phyloP scores from a whole-genome alignment of 2,329 filamentous ascomycete genomes.

The Aspergillus alliaceus region DNA sequence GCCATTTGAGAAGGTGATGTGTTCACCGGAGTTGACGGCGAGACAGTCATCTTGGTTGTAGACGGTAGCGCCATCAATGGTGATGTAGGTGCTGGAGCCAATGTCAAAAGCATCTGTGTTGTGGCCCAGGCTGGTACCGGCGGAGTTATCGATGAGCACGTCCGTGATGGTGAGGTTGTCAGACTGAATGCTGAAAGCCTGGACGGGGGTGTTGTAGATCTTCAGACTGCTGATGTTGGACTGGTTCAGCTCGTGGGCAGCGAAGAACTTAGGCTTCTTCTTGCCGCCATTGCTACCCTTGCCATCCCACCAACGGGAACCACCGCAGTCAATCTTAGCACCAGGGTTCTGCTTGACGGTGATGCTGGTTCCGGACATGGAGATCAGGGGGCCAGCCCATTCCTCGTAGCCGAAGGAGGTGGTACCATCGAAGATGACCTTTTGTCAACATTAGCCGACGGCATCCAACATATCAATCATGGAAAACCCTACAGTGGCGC shows the following conservation, averaged over 20 bases:
- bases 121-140: slow-evolving; percentile 48
- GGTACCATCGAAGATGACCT: slow-evolving; percentile 63
- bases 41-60: slow-evolving; percentile 65
- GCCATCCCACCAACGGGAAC: slow-evolving; percentile 62
- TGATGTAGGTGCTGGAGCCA: slow-evolving; percentile 49
- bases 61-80: slow-evolving; percentile 54
- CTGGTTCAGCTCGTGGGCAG: slow-evolving; percentile 35
- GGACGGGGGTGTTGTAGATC: slow-evolving; percentile 36
- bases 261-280: slow-evolving; percentile 66
- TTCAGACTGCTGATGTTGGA: slow-evolving; percentile 32
- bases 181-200: slow-evolving; percentile 40
- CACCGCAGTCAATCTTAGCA: slow-evolving; percentile 57
- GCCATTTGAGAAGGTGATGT: slow-evolving; percentile 49
- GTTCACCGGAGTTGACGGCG: slow-evolving; percentile 55
- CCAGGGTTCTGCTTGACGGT: slow-evolving; percentile 47
- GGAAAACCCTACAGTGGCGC: slow-evolving; percentile 30
- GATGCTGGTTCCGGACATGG: slow-evolving; percentile 58
- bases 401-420: slow-evolving; percentile 67
- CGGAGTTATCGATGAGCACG: slow-evolving; percentile 60
- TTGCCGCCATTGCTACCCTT: slow-evolving; percentile 61
- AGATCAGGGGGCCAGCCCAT: slow-evolving; percentile 65
- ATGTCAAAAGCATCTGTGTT: slow-evolving; percentile 65
- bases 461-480: no score
- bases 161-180: slow-evolving; percentile 53
- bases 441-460: no score